A percentile compares a stretch with the other conserved stretches of the same genome.
These are phyloP conservation scores for Ustilago vetiveriae DNA, from an alignment of 1,284 basidiomycete genomes.

Conservation along the genomic window DNA sequence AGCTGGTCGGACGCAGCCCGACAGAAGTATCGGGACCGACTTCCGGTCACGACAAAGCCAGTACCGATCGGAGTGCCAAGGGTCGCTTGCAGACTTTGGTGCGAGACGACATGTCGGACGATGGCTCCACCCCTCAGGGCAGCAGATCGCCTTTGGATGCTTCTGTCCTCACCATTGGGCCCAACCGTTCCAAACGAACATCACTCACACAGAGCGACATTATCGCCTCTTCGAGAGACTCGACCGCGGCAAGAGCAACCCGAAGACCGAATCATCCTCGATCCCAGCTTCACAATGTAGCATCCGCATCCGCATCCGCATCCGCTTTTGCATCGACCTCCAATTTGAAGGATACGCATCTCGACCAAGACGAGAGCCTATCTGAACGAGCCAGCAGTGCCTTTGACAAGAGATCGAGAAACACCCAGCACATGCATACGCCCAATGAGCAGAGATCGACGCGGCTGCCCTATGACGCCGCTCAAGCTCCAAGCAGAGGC, in stretches of 20 bases:
- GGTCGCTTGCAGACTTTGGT: constrained; percentile 22
- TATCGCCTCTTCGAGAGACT: constrained; percentile 13
- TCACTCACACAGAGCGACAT: constrained; percentile 40
- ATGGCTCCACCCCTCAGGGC: constrained; percentile 42
- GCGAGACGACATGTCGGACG: constrained; percentile 23
- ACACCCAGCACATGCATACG: background rate
- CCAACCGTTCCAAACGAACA: constrained; percentile 13
- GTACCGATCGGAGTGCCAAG: constrained; percentile 18
- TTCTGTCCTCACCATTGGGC: constrained; percentile 36
- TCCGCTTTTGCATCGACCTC: constrained; percentile 13
- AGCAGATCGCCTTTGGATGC: constrained; percentile 38
- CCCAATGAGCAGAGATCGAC: background rate
- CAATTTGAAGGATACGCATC: background rate
- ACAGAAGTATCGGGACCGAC: too few species aligned
- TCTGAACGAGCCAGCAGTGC: constrained; percentile 6
- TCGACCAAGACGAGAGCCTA: background rate
- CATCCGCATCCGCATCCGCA: constrained; percentile 15
- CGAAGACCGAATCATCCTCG: constrained; percentile 13
- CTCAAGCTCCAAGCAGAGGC: background rate
- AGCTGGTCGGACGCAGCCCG: too few species aligned
- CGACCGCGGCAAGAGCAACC: background rate
- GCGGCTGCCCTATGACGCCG: constrained; percentile 4
- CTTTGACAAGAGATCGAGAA: constrained; percentile 2
- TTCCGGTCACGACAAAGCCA: background rate
- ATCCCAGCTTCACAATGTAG: constrained; percentile 24